phyloP scores from a whole-genome alignment of 2,329 filamentous ascomycete species.

The Fusarium sp. region DNA sequence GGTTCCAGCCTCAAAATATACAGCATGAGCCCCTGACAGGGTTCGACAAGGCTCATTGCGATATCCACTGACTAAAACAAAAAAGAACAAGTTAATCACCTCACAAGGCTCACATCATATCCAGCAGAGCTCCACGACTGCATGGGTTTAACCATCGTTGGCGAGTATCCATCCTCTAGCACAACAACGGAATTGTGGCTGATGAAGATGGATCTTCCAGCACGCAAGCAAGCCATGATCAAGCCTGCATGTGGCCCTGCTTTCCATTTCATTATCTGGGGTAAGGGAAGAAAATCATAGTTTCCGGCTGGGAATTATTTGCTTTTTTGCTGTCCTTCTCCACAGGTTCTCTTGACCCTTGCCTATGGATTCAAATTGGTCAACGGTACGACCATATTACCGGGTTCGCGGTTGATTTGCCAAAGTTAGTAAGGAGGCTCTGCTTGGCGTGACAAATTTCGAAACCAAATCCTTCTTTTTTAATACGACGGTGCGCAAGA shows the following conservation, averaged over 20 bases:
- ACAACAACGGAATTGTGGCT: conserved; percentile 44
- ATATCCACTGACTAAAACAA: conserved; percentile 32
- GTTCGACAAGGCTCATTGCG: conserved; percentile 3
- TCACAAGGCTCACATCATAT: conserved; percentile 22
- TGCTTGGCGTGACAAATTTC: conserved; percentile 4
- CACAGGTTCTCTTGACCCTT: conserved; percentile 28
- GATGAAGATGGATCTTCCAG: conserved; percentile 35
- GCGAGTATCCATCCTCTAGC: conserved; percentile 23
- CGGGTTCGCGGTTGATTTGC: conserved; percentile 26
- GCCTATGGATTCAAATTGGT: conserved; percentile 26
- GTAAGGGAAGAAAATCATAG: conserved; percentile 28
- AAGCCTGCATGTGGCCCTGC: conserved; percentile 25
- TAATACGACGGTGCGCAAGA: conserved; percentile 25
- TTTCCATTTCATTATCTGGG: conserved; percentile 41
- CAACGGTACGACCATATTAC: conserved; percentile 42
- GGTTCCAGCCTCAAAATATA: background rate
- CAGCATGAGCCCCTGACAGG: conserved; percentile 16
- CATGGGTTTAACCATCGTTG: conserved; percentile 31
- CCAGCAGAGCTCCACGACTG: conserved; percentile 19
- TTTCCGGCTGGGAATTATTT: conserved; percentile 33
- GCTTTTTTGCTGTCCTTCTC: conserved; percentile 26
- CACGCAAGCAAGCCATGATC: conserved; percentile 31
- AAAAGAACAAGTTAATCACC: conserved; percentile 27
- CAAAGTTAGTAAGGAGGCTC: conserved; percentile 6
- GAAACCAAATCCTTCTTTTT: conserved; percentile 4